These are phyloP conservation scores for Phycomyces blakesleeanus DNA, from an alignment of 192 early-diverging fungal genomes.

Conservation along the genomic window DNA sequence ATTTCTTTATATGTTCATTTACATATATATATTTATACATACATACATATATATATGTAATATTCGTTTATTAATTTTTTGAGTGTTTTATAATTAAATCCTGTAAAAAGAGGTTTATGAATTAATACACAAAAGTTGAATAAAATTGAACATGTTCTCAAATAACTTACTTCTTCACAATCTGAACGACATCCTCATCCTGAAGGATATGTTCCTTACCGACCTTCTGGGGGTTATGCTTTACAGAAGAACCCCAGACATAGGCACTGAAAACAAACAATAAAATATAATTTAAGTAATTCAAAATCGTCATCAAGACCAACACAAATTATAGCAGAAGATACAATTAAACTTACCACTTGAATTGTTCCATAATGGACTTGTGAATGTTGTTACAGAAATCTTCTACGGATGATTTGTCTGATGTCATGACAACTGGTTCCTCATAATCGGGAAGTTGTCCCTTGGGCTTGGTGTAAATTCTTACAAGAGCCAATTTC, in stretches of 20 bases:
- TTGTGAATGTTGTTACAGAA: conserved; percentile 98
- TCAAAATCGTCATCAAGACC: too few relatives aligned
- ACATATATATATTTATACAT: too few relatives aligned
- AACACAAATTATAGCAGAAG: background rate
- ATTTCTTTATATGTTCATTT: too few relatives aligned
- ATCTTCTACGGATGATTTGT: conserved; percentile 69
- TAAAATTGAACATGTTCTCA: too few relatives aligned
- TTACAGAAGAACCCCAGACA: conserved; percentile 94
- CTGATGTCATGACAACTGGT: conserved; percentile 85
- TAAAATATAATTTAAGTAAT: too few relatives aligned
- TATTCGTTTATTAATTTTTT: too few relatives aligned
- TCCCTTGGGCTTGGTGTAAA: conserved; percentile 92
- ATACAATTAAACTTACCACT: conserved; percentile 50
- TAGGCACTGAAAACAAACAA: conserved; percentile 50
- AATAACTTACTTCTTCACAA: conserved; percentile 55
- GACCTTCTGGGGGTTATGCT: conserved; percentile 98
- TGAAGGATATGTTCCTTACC: conserved; percentile 85
- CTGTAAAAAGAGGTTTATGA: too few relatives aligned
- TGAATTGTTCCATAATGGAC: conserved; percentile 87
- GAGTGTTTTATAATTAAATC: too few relatives aligned
- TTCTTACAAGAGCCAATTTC: conserved; percentile 72
- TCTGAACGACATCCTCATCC: conserved; percentile 97
- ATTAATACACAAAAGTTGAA: too few relatives aligned
- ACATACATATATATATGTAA: too few relatives aligned
- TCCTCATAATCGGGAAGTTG: conserved; percentile 91